These are phyloP conservation scores for Polytrichum formosum DNA, from an alignment of 225 moss, liverwort and hornwort species.

Conservation along the genomic window DNA sequence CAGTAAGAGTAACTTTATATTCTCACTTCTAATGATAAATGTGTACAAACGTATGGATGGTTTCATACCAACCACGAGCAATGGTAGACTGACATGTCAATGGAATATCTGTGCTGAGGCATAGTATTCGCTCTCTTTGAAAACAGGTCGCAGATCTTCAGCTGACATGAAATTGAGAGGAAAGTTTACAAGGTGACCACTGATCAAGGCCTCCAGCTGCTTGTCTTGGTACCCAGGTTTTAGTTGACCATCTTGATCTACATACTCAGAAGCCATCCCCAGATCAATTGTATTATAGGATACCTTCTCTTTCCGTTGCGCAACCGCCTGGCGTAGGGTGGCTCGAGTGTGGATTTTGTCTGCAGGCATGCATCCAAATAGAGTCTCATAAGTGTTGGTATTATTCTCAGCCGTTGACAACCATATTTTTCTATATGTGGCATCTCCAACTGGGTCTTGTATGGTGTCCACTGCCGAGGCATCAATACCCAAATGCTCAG, in stretches of 20 bases:
- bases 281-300: slow-evolving; percentile 43
- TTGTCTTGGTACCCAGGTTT: slow-evolving; percentile 21
- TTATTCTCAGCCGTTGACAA: slow-evolving; percentile 26
- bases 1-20: too few species aligned
- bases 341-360: slow-evolving; percentile 43
- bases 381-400: slow-evolving; percentile 23
- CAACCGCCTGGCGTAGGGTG: slow-evolving; percentile 35
- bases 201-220: slow-evolving; percentile 25
- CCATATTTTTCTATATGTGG: slow-evolving; percentile 37
- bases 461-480: slow-evolving; percentile 11
- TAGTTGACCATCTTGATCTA: slow-evolving; percentile 26
- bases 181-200: slow-evolving; percentile 46
- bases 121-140: slow-evolving; percentile 57
- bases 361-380: slow-evolving; percentile 47
- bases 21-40: too few species aligned
- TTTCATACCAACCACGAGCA: too few species aligned
- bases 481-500: slow-evolving; percentile 43
- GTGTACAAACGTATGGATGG: too few species aligned
- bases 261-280: slow-evolving; percentile 40
- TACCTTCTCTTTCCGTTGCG: slow-evolving; percentile 33
- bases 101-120: slow-evolving; percentile 52
- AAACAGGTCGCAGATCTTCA: slow-evolving; percentile 53
- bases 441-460: slow-evolving; percentile 32
- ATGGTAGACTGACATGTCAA: slow-evolving; percentile 9
- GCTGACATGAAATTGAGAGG: slow-evolving; percentile 54